Evolutionary conservation across 1,284 basidiomycete species (phyloP).

Genomic region (Cryptococcus jaspeensis): DNA sequence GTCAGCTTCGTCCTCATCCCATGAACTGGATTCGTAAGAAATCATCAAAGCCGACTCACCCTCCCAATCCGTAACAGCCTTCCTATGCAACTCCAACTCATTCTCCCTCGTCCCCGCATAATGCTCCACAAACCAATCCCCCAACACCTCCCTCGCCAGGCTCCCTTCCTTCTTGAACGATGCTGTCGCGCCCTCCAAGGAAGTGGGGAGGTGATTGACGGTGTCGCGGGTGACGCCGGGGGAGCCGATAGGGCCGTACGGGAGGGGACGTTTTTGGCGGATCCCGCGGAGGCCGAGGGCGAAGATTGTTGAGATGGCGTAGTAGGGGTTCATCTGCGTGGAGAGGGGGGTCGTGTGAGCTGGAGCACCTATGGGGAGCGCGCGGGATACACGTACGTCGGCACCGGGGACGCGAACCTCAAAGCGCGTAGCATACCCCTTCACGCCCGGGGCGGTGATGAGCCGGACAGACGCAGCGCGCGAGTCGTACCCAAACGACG

Average conservation of each 20-base stretch:
- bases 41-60: conserved; percentile 58
- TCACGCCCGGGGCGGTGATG: conserved; percentile 81
- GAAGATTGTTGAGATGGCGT: conserved; percentile 81
- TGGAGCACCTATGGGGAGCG: not conserved
- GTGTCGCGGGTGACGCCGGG: conserved; percentile 47
- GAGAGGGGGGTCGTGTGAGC: not conserved
- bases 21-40: not conserved
- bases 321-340: conserved; percentile 71
- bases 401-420: conserved; percentile 94
- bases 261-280: conserved; percentile 67
- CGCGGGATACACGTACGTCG: conserved; percentile 61
- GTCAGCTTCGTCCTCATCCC: conserved; percentile 13
- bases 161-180: conserved; percentile 75
- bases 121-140: conserved; percentile 87
- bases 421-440: conserved; percentile 75
- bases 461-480: conserved; percentile 87
- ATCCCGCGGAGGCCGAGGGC: conserved; percentile 83
- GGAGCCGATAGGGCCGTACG: conserved; percentile 65
- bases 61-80: conserved; percentile 92
- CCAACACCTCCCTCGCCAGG: conserved; percentile 81
- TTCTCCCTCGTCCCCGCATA: conserved; percentile 88
- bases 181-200: conserved; percentile 73
- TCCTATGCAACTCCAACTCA: conserved; percentile 80
- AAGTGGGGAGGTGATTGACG: conserved; percentile 70
- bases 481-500: conserved; percentile 88